Evolutionary conservation across 495 filamentous ascomycete genomes (phyloP), one percentile per base, ranked within the genome.

Genomic region (Aspergillus bridgeri): DNA sequence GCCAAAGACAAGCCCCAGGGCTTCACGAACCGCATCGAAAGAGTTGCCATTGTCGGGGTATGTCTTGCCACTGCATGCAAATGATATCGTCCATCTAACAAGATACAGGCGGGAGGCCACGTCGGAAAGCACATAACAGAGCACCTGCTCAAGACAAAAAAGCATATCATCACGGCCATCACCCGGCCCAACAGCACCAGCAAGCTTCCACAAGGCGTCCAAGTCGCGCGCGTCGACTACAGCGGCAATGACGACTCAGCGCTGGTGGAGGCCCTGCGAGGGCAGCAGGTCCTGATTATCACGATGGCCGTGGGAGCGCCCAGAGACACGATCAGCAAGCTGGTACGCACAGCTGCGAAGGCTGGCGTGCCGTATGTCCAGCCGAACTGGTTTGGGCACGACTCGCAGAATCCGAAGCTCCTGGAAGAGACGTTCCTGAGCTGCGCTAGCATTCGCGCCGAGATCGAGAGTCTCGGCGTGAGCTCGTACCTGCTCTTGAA

Each of bases 331-430:
- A 77, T 85, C 17, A 50, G 51, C 25, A 71, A 75, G 47, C 73
- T 89, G 53, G 67, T 87, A 58, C 60, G 76, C 3, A 86, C 86
- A 0, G 88, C 88, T 1, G 82, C 75, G 5, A 72, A 79, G 43
- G 86, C 88, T 1, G 79, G 79, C 5, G 82, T 90, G 0, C 69
- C 65, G 0, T 88, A 82, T 70, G 65, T 90, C 51, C 62, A 89
- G 29, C 86, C 88, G 18, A 88, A 87, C 66, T 76, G 75, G 47
- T 88, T 68, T 58, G 78, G 79, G 21, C 48, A 53, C 20, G 79
- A 84, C 54, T 53, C 56, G 4, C 45, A 47, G 43, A 69, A 84
- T 55, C 59, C 74, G 15, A 22, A 53, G 5, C 42, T 79, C 5
- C 21, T 59, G 45, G 58, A 73, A 20, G 78, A 83, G 49, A 64